phyloP scores from a whole-genome alignment of 2,329 filamentous ascomycete genomes.

The Dothistroma pini region DNA sequence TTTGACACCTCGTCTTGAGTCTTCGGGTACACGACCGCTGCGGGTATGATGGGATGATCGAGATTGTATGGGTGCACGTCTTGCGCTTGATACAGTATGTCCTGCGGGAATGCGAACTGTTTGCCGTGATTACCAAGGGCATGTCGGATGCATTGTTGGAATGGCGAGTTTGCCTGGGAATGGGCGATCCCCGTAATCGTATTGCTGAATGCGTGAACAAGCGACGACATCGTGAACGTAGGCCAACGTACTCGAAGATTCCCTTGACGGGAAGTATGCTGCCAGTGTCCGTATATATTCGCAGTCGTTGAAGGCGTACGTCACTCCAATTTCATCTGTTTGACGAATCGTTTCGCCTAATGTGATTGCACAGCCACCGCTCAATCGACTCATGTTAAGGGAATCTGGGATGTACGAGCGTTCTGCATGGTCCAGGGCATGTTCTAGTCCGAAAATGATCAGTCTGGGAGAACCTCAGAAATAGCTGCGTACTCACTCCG shows the following conservation, averaged over 20 bases:
- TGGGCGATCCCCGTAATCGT: slow-evolving; percentile 1
- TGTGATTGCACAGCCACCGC: not conserved
- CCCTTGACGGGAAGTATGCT: not conserved
- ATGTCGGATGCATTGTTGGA: slow-evolving; percentile 17
- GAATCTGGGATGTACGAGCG: not conserved
- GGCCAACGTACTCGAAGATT: not conserved
- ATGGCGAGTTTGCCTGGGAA: slow-evolving; percentile 7
- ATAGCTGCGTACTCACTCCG: too few species aligned
- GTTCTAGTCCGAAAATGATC: not conserved
- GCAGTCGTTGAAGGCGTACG: not conserved
- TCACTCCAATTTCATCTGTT: not conserved
- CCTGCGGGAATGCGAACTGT: slow-evolving; percentile 17
- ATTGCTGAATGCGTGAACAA: not conserved
- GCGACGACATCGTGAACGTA: not conserved
- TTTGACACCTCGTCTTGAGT: slow-evolving; percentile 14
- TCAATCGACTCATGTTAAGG: not conserved
- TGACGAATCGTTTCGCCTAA: not conserved
- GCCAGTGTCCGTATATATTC: not conserved
- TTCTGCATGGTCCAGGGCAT: not conserved
- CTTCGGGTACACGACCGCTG: slow-evolving; percentile 17
- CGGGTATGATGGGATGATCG: slow-evolving; percentile 14
- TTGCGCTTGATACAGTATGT: slow-evolving; percentile 14
- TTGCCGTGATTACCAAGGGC: slow-evolving; percentile 13
- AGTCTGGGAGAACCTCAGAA: too few species aligned
- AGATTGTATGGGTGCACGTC: slow-evolving; percentile 20